A percentile compares a stretch with the other conserved stretches of the same genome.
phyloP scores from a whole-genome alignment of 192 early-diverging fungal species.

The Linnemannia exigua region DNA sequence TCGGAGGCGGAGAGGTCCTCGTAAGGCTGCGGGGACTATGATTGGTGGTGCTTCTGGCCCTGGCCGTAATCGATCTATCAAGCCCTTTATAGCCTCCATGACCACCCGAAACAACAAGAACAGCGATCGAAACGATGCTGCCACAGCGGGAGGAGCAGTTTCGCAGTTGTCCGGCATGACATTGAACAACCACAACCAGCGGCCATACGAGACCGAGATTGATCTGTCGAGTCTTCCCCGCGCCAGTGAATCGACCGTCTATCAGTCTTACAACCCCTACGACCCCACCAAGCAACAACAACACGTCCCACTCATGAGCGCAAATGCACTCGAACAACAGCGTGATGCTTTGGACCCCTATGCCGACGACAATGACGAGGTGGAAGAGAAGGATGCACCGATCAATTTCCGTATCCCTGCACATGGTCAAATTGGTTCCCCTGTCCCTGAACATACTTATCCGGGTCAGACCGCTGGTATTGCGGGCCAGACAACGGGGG shows the following conservation, averaged over 20 bases:
- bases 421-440: background rate
- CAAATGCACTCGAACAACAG: constrained; percentile 40
- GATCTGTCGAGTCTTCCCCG: constrained; percentile 38
- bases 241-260: constrained; percentile 19
- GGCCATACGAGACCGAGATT: constrained; percentile 12
- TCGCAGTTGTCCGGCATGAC: constrained; percentile 27
- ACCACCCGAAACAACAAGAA: background rate
- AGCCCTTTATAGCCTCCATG: constrained; percentile 20
- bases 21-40: background rate
- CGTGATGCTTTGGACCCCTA: constrained; percentile 16
- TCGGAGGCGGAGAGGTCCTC: background rate
- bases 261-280: constrained; percentile 25
- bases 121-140: background rate
- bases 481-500: background rate
- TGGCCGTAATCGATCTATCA: constrained; percentile 10
- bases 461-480: background rate
- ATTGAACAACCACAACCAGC: background rate
- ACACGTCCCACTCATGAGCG: constrained; percentile 43
- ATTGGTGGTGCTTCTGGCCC: background rate
- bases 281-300: constrained; percentile 26
- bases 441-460: background rate
- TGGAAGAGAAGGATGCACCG: constrained; percentile 5
- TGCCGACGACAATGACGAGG: constrained; percentile 8
- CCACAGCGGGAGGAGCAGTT: constrained; percentile 4
- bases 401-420: background rate